Evolutionary conservation across 441 rosid genomes (phyloP).

Genomic region (Populus hybrid): DNA sequence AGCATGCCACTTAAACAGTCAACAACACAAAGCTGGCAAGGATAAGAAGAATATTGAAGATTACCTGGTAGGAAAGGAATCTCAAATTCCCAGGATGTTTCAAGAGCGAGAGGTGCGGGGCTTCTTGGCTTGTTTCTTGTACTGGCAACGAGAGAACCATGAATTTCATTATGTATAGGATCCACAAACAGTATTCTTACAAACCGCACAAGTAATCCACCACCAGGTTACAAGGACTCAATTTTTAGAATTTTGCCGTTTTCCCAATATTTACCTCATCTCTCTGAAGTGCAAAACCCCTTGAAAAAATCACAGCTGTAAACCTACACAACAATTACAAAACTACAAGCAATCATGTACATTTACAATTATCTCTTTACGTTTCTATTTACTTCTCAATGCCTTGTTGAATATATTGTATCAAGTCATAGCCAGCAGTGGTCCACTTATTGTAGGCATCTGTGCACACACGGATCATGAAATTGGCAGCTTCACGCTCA

Average conservation of each 20-base stretch:
- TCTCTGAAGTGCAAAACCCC: slow-evolving; percentile 17
- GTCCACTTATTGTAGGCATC: slow-evolving; percentile 99
- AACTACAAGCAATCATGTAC: slow-evolving; percentile 36
- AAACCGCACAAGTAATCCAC: slow-evolving; percentile 22
- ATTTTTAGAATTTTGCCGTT: background rate
- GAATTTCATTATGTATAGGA: slow-evolving; percentile 12
- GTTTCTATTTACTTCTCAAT: slow-evolving; percentile 63
- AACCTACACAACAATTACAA: slow-evolving; percentile 5
- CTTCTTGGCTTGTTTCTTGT: too few relatives aligned
- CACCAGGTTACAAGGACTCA: background rate
- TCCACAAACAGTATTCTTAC: slow-evolving; percentile 12
- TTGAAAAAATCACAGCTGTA: slow-evolving; percentile 19
- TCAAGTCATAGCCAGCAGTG: slow-evolving; percentile 94
- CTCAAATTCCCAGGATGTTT: too few relatives aligned
- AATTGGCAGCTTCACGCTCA: slow-evolving; percentile 95
- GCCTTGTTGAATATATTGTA: slow-evolving; percentile 95
- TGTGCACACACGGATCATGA: slow-evolving; percentile 79
- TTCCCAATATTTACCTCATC: slow-evolving; percentile 9
- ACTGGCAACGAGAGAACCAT: background rate
- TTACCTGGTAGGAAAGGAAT: too few relatives aligned
- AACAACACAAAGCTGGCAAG: too few relatives aligned
- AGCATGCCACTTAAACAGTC: too few relatives aligned
- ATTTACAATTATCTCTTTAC: slow-evolving; percentile 6
- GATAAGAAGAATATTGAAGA: too few relatives aligned
- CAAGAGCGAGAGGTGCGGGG: too few relatives aligned